A percentile compares a stretch with the other conserved stretches of the same genome.
Conservation (phyloP, 1,284 basidiomycete genomes). For the Fomes fomentarius region DNA sequence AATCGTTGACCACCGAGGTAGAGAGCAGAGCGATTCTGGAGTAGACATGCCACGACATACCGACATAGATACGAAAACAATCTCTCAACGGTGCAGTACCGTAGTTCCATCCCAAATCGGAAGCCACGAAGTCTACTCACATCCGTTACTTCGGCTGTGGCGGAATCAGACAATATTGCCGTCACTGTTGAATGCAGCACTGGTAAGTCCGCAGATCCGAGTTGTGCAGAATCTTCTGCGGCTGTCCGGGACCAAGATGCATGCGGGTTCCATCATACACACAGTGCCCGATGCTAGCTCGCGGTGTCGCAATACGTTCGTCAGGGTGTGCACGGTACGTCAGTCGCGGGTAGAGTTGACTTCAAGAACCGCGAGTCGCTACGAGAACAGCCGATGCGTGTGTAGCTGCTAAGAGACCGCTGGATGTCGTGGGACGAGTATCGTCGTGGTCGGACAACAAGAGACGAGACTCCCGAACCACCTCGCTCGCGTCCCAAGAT, state of each 20-base stretch:
- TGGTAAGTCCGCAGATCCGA: background rate
- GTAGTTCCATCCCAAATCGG: background rate
- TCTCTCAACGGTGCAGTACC: background rate
- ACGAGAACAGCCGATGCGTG: background rate
- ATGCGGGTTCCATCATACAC: background rate
- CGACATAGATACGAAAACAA: background rate
- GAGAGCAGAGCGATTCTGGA: background rate
- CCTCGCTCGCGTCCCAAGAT: background rate
- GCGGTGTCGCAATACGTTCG: background rate
- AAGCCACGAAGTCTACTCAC: background rate
- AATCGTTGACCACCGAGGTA: background rate
- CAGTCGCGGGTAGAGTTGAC: background rate
- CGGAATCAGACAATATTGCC: background rate
- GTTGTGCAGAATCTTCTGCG: background rate
- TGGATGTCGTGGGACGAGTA: background rate
- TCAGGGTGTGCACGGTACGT: background rate
- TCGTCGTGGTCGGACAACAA: background rate
- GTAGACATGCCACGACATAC: no score
- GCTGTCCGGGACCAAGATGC: background rate
- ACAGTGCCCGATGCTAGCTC: background rate
- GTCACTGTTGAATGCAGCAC: background rate
- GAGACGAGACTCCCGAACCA: background rate
- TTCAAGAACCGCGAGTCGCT: background rate
- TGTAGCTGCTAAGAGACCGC: background rate
- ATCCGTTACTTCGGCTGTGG: background rate